Evolutionary conservation across 192 early-diverging fungal genomes (phyloP).

Genomic region (Backusella macrospora): DNA sequence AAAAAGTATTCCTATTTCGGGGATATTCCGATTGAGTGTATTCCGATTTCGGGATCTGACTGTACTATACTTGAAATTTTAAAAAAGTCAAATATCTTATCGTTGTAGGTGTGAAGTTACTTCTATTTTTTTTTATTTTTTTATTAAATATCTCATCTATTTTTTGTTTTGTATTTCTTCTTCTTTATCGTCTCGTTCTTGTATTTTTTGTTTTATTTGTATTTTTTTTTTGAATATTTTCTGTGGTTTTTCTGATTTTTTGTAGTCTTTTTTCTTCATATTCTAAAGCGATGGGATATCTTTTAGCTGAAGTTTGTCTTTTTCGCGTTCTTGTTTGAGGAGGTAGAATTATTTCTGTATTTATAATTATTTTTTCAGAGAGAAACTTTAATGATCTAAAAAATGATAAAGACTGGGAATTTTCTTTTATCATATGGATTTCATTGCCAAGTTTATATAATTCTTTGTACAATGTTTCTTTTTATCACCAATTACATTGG

Average conservation of each 20-base stretch:
- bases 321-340: not conserved
- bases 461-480: not conserved
- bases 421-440: not conserved
- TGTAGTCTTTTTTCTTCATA: not conserved
- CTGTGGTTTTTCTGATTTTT: not conserved
- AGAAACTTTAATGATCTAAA: not conserved
- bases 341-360: not conserved
- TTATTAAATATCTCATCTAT: too few species aligned
- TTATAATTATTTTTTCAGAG: not conserved
- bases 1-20: too few species aligned
- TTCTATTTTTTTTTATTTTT: too few species aligned
- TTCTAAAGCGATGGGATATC: not conserved
- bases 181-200: not conserved
- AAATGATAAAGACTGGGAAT: not conserved
- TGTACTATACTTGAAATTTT: too few species aligned
- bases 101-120: too few species aligned
- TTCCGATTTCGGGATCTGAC: too few species aligned
- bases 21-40: too few species aligned
- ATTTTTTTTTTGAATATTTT: not conserved
- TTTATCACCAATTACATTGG: not conserved
- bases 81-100: too few species aligned
- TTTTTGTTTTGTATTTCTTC: too few species aligned
- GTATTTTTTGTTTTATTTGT: not conserved
- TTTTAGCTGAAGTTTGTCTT: not conserved
- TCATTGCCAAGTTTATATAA: not conserved